Base-by-base conservation (phyloP, 345 rosid species). In the Anacardium occidentale region DNA sequence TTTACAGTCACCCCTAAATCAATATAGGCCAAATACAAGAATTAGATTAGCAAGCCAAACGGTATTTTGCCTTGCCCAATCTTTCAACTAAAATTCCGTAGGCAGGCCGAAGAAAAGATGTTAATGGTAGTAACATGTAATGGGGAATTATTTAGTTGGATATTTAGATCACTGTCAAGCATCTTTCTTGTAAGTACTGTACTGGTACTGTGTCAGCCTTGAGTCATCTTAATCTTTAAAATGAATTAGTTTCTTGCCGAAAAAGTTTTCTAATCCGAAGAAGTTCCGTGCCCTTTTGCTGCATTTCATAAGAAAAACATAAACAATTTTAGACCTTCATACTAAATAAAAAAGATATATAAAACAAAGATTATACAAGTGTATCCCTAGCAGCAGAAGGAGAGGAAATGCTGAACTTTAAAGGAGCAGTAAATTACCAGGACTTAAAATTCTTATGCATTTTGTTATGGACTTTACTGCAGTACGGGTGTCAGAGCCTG, bases 361-460 rank as follows among this genome's bases (percentile, higher is more conserved):
- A 57, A 0, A 62, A 17, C 59, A 62, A 45, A 44, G 53, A n/a
- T 37, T 3, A 44, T 2, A 20, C 12, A 57, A 22, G 10, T 69
- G 2, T 68, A 68, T 61, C 14, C 51, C 21, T 6, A 13, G 11
- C 18, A 20, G 21, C 53, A 57, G 29, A n/a, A 22, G 21, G 34
- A 24, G 15, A 10, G 24, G 21, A 34, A 26, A 5, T 22, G 70
- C 18, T 54, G 0, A 52, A 59, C n/a, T 26, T 44, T 25, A 42
- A 13, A 37, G 40, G 59, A 54, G 25, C 54, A 42, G 29, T 25
- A 25, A 73, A 67, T 56, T 86, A 91, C 96, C 86, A 52, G 96
- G 93, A 78, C 90, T 89, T 67, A 86, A 72, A 66, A 91, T 91
- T 67, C 78, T 80, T 75, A 87, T 65, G 78, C 90, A 85, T 79